These are phyloP conservation scores for Rhodotorula babjevae DNA, from an alignment of 768 basidiomycete genomes.

Conservation along the genomic window DNA sequence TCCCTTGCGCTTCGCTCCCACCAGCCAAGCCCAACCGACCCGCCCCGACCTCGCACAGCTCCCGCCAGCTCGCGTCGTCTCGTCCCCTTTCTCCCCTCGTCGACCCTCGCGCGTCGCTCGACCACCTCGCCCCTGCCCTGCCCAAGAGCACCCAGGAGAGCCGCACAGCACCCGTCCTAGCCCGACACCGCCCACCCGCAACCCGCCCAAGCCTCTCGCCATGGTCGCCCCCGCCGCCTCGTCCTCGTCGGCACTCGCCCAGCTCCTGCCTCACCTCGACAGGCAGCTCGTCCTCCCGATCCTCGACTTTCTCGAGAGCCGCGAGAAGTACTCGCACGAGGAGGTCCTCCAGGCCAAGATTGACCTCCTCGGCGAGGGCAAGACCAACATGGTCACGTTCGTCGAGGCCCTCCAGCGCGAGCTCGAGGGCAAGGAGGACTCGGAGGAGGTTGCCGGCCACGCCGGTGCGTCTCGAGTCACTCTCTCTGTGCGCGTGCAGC, in stretches of 20 bases:
- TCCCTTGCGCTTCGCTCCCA: neutral
- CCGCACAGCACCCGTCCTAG: neutral
- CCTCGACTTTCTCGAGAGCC: constrained; percentile 77
- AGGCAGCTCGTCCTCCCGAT: constrained; percentile 90
- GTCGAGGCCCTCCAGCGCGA: constrained; percentile 73
- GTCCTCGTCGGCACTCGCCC: constrained; percentile 55
- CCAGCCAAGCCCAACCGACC: neutral
- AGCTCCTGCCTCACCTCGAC: constrained; percentile 84
- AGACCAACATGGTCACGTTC: constrained; percentile 98
- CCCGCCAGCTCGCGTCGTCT: neutral
- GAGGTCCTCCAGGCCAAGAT: constrained; percentile 87
- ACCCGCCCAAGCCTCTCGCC: neutral
- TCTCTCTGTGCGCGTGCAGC: too few species aligned
- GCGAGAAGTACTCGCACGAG: constrained; percentile 66
- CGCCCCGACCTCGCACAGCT: neutral
- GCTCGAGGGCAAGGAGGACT: constrained; percentile 57
- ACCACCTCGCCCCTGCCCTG: neutral
- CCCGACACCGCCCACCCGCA: too few species aligned
- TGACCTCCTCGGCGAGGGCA: constrained; percentile 67
- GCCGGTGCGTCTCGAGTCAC: constrained; percentile 34
- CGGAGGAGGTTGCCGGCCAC: constrained; percentile 67
- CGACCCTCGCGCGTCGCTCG: neutral
- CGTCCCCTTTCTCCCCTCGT: neutral
- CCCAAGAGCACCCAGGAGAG: neutral
- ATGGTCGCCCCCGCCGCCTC: constrained; percentile 19